Evolutionary conservation across 345 rosid genomes (phyloP).

Genomic region (Populus alba): DNA sequence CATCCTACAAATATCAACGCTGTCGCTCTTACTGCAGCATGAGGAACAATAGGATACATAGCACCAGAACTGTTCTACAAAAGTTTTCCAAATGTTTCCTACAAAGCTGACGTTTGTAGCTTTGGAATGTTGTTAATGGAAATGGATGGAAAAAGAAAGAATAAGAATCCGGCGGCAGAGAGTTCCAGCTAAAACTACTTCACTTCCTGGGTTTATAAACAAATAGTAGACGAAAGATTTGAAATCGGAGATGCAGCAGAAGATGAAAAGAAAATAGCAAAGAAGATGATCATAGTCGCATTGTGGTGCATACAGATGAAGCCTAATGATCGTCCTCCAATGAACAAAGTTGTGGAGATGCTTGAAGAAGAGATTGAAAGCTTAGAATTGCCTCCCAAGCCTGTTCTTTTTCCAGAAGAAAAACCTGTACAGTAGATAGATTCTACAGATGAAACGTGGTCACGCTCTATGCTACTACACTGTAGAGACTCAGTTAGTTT

Average conservation of each 20-base stretch:
- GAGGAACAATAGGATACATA: too few species aligned
- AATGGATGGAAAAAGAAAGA: constrained; percentile 8
- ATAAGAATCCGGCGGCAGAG: background rate
- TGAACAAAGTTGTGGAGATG: constrained; percentile 15
- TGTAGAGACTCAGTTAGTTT: background rate
- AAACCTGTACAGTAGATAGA: background rate
- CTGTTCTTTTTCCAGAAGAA: constrained; percentile 4
- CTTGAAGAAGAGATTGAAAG: constrained; percentile 12
- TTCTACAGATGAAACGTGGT: constrained; percentile 2
- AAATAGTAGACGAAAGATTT: constrained; percentile 1
- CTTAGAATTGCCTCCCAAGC: constrained; percentile 16
- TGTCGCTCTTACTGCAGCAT: background rate
- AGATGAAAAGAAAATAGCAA: background rate
- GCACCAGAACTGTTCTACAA: constrained; percentile 7
- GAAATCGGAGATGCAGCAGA: background rate
- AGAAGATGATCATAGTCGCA: constrained; percentile 17
- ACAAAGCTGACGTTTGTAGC: constrained; percentile 23
- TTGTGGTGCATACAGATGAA: constrained; percentile 22
- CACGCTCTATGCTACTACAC: background rate
- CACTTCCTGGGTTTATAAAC: constrained; percentile 15
- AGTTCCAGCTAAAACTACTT: background rate
- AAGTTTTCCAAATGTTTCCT: constrained; percentile 9
- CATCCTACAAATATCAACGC: background rate
- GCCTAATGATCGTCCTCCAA: constrained; percentile 13
- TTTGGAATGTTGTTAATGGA: constrained; percentile 22